A percentile compares a stretch with the other conserved stretches of the same genome.
Evolutionary conservation across 805 yeast species (phyloP).

Genomic region (Schwanniomyces pseudopolymorphus): DNA sequence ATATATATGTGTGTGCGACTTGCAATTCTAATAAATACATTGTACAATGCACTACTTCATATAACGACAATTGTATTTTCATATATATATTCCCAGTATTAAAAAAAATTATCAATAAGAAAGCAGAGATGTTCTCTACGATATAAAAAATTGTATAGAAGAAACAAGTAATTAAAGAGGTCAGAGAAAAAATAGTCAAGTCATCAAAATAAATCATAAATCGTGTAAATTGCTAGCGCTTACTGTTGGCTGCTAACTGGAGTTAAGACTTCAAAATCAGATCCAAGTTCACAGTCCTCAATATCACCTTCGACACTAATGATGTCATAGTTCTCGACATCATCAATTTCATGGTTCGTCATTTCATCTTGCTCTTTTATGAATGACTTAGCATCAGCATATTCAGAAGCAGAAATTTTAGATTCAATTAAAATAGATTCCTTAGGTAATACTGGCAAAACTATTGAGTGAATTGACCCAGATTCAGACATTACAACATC

Average conservation of each 20-base stretch:
- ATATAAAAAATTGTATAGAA: background rate
- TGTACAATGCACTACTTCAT: background rate
- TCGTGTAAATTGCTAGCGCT: too few relatives aligned
- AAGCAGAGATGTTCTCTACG: background rate
- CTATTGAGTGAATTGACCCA: slow-evolving; percentile 27
- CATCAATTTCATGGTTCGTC: slow-evolving; percentile 11
- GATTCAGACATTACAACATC: slow-evolving; percentile 2
- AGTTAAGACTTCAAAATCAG: slow-evolving; percentile 40
- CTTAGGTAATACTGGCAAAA: slow-evolving; percentile 30
- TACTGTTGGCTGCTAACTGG: slow-evolving; percentile 13
- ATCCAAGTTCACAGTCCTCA: slow-evolving; percentile 26
- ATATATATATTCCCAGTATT: too few relatives aligned
- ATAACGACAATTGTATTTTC: too few relatives aligned
- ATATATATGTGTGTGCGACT: background rate
- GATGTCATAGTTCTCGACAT: slow-evolving; percentile 32
- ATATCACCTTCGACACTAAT: slow-evolving; percentile 30
- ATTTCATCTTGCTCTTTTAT: slow-evolving; percentile 2
- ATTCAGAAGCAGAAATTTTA: slow-evolving; percentile 15
- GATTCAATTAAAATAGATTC: slow-evolving; percentile 18
- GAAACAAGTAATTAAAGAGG: background rate
- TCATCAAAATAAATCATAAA: slow-evolving; percentile 1
- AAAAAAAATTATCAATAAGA: background rate
- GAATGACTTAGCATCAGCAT: slow-evolving; percentile 20
- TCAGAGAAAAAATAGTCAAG: background rate
- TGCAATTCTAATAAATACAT: background rate